phyloP scores from a whole-genome alignment of 305 asterid genomes.

The Fraxinus nigra region DNA sequence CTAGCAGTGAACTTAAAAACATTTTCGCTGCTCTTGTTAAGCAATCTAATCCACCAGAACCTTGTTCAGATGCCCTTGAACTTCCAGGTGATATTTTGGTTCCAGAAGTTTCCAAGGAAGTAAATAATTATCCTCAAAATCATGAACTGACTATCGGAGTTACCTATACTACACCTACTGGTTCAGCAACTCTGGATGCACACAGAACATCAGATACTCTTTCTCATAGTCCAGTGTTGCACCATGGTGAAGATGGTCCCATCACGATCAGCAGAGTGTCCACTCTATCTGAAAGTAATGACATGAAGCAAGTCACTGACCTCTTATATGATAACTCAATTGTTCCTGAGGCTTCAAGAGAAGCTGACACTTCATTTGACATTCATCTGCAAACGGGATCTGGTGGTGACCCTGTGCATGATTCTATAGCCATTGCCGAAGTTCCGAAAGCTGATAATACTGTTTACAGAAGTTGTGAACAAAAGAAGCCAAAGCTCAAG shows the following conservation, averaged over 20 bases:
- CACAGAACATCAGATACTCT: conserved; percentile 31
- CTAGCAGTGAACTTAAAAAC: conserved; percentile 75
- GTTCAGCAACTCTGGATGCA: conserved; percentile 28
- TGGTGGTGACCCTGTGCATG: conserved; percentile 25
- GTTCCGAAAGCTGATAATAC: conserved; percentile 43
- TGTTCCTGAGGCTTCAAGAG: conserved; percentile 34
- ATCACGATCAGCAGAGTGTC: conserved; percentile 21
- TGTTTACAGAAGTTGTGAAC: conserved; percentile 53
- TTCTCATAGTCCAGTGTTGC: conserved; percentile 17
- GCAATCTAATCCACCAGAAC: conserved; percentile 68
- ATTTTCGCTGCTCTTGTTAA: conserved; percentile 84
- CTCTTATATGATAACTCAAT: conserved; percentile 18
- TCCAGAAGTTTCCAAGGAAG: conserved; percentile 39
- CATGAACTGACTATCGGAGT: conserved; percentile 21
- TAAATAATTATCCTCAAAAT: conserved; percentile 33
- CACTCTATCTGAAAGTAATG: conserved; percentile 34
- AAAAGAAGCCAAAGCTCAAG: conserved; percentile 72
- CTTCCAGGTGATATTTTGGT: conserved; percentile 38
- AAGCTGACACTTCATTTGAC: conserved; percentile 14
- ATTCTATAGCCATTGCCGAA: conserved; percentile 21
- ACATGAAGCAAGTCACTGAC: conserved; percentile 28
- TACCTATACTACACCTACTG: conserved; percentile 25
- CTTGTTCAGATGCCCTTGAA: conserved; percentile 38
- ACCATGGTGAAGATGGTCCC: conserved; percentile 28
- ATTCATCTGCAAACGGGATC: conserved; percentile 31